Evolutionary conservation across 108 stramenopile genomes (phyloP), one percentile per base, ranked within the genome.

Genomic region (Nannochloropsis gaditana): DNA sequence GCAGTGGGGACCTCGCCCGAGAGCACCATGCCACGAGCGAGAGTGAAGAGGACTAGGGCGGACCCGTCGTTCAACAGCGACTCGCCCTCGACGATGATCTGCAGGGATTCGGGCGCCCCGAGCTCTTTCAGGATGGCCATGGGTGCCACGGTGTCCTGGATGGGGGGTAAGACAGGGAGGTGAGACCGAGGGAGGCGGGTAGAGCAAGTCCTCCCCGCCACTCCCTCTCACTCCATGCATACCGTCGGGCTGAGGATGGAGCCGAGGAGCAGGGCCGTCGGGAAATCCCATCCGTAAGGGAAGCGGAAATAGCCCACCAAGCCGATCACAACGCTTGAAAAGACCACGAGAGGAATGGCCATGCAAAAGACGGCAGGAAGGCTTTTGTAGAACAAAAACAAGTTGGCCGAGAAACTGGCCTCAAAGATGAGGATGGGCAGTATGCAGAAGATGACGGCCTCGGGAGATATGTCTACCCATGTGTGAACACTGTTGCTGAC

Each of bases 171-270:
- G 19, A 83, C 11, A 21, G 9, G 17, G 5, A 83, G 43, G 42
- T 41, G 43, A 5, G 9, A 3, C 44, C 44, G 19, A n/a, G n/a
- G 21, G 45, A 3, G 43, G 21, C 15, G 41, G 21, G 17, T 15
- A 44, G n/a, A 21, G 17, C 83, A 45, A 31, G 21, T 50, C 47
- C 47, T 50, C 15, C 47, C 43, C 11, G 11, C 43, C 43, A 21
- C 19, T 44, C n/a, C 41, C 9, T 11, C 81, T 5, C 43, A 43
- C 43, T 31, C 43, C 42, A 43, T 21, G 0, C 42, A 43, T 43
- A 43, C 95, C 9, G 95, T 97, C 9, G 94, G 94, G 9, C 92
- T 84, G 43, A 96, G 85, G 45, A 96, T 95, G 31, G 90, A 83
- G 44, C 95, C 95, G 82, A 95, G 92, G 6, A 93, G 91, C 90